A percentile compares a stretch with the other conserved stretches of the same genome.
Conservation (phyloP, 441 rosid species). For the Iberis amara region DNA sequence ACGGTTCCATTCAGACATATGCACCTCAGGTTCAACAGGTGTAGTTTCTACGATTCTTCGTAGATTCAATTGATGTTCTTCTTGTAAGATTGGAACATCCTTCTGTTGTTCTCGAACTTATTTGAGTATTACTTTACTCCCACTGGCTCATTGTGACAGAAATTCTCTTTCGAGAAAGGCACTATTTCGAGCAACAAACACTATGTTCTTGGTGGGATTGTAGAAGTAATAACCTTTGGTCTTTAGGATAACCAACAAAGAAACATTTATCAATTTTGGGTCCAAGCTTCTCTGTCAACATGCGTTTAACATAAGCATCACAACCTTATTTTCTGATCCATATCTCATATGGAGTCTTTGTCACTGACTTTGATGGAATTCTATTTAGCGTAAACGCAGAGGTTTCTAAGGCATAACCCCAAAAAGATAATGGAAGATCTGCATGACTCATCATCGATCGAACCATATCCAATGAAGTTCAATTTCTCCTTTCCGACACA, state of each 20-base stretch:
- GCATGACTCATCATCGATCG: background rate
- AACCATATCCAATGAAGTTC: background rate
- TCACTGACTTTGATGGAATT: background rate
- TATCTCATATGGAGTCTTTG: background rate
- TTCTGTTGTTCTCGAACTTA: background rate
- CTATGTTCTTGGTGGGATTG: background rate
- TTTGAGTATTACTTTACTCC: background rate
- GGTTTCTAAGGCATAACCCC: background rate
- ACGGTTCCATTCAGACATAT: too few relatives aligned
- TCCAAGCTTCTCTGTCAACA: background rate
- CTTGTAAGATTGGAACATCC: background rate
- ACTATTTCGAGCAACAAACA: background rate
- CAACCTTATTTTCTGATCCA: background rate
- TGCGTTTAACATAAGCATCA: background rate
- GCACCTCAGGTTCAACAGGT: background rate
- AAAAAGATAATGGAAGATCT: background rate
- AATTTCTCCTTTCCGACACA: background rate
- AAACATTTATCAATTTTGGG: background rate
- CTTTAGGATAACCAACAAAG: background rate
- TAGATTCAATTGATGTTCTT: background rate
- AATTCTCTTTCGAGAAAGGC: background rate
- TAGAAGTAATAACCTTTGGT: background rate
- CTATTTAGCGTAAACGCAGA: background rate
- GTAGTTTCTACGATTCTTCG: background rate
- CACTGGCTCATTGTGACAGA: background rate